Conservation (phyloP, 176 grass and related monocot species). For the Musa acuminata region DNA sequence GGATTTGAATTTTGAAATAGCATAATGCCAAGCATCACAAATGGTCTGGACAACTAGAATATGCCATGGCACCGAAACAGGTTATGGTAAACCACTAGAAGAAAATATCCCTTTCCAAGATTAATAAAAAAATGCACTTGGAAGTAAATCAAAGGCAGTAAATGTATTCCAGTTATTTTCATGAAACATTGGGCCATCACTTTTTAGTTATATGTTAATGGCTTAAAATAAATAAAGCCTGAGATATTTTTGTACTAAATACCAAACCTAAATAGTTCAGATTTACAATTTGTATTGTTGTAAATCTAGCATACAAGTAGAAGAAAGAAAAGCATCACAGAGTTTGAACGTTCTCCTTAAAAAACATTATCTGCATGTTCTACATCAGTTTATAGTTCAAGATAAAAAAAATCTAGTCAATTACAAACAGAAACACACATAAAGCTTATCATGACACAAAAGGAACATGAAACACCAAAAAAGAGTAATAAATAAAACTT, state of each 20-base stretch:
- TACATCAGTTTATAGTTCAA: background rate
- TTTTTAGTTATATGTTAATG: no score
- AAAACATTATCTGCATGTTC: background rate
- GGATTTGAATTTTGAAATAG: background rate
- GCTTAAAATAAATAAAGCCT: no score
- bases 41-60: background rate
- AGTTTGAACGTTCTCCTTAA: no score
- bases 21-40: background rate
- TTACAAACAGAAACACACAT: background rate
- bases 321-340: no score
- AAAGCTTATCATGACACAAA: background rate
- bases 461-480: background rate
- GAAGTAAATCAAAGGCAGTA: background rate
- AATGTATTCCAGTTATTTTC: background rate
- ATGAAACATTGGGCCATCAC: no score
- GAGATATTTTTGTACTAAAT: no score
- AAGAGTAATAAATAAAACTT: slow-evolving; percentile 29
- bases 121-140: background rate
- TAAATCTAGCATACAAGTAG: no score
- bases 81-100: background rate
- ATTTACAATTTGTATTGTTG: no score
- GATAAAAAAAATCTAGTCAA: background rate
- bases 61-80: background rate
- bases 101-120: background rate
- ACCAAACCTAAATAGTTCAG: no score